phyloP scores from a whole-genome alignment of 2,329 filamentous ascomycete species.

The Pestalotiopsis sp. region DNA sequence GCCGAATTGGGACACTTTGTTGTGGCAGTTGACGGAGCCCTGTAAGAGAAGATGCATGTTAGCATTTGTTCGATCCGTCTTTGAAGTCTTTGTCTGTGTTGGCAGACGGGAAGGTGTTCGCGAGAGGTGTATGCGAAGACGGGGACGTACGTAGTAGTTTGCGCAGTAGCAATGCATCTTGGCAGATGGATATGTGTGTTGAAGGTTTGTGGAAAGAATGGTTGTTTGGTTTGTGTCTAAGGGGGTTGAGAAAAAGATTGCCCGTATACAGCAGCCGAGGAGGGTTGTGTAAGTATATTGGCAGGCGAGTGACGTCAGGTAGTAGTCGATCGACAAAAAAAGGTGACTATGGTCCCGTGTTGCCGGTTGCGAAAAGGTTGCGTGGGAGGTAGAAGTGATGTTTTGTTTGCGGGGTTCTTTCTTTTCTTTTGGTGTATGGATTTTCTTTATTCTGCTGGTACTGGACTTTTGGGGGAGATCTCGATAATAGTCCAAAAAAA shows the following conservation, averaged over 20 bases:
- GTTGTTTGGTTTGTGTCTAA: not conserved
- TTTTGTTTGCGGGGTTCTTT: not conserved
- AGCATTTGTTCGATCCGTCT: not conserved
- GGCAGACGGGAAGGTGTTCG: not conserved
- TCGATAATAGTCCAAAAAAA: not conserved
- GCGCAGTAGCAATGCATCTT: conserved; percentile 30
- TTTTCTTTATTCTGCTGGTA: not conserved
- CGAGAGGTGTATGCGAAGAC: not conserved
- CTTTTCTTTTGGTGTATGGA: not conserved
- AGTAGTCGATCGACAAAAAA: not conserved
- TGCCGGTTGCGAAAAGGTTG: not conserved
- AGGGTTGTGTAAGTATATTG: not conserved
- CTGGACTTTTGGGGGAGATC: not conserved
- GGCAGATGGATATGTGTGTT: conserved; percentile 15
- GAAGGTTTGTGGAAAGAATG: not conserved
- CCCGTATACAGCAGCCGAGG: not conserved
- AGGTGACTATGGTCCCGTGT: not conserved
- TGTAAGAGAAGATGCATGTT: conserved; percentile 12
- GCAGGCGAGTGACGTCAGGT: not conserved
- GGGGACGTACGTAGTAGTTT: conserved; percentile 28
- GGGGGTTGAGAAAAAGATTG: not conserved
- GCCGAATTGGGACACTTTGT: conserved; percentile 29
- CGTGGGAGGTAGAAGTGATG: not conserved
- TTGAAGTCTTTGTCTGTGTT: not conserved
- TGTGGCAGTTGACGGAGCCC: conserved; percentile 28